These are phyloP conservation scores for Diphasiastrum complanatum DNA, from an alignment of 83 land plant genomes.

Conservation along the genomic window DNA sequence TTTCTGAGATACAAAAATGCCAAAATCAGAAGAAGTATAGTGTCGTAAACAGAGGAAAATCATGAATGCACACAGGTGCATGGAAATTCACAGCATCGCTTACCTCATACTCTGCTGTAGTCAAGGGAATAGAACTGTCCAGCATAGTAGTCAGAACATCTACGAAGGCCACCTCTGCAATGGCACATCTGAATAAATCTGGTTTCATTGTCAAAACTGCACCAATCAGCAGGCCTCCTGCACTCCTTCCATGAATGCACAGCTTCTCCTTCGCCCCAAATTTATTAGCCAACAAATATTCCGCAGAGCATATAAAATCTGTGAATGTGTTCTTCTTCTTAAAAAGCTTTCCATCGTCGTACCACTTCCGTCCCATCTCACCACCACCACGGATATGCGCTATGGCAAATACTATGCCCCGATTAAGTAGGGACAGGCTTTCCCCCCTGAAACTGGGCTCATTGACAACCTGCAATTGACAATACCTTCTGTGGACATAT, in stretches of 20 bases:
- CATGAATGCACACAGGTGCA: background rate
- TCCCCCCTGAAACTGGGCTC: slow-evolving; percentile 67
- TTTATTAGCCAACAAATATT: slow-evolving; percentile 57
- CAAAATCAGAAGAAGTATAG: too few relatives aligned
- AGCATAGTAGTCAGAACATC: slow-evolving; percentile 98
- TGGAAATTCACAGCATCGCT: background rate
- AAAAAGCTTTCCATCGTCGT: slow-evolving; percentile 83
- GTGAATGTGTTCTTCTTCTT: slow-evolving; percentile 89
- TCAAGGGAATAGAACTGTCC: slow-evolving; percentile 89
- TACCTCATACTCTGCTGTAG: slow-evolving; percentile 99
- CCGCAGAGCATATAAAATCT: slow-evolving; percentile 89
- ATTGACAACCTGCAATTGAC: slow-evolving; percentile 44
- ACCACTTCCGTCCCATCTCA: slow-evolving; percentile 98
- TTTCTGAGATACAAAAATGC: too few relatives aligned
- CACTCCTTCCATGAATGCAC: slow-evolving; percentile 89
- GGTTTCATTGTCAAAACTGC: slow-evolving; percentile 94
- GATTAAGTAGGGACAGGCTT: slow-evolving; percentile 69
- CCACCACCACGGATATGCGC: slow-evolving; percentile 99
- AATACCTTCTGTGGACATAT: background rate
- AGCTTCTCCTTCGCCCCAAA: slow-evolving; percentile 77
- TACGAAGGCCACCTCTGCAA: slow-evolving; percentile 95
- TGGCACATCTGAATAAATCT: slow-evolving; percentile 83
- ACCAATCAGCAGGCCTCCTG: slow-evolving; percentile 96
- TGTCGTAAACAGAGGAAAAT: background rate
- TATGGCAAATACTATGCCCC: slow-evolving; percentile 88